Percentiles rank a stretch among this genome's conserved stretches.
phyloP scores from a whole-genome alignment of 345 rosid species.

The Atalantia buxifolia region DNA sequence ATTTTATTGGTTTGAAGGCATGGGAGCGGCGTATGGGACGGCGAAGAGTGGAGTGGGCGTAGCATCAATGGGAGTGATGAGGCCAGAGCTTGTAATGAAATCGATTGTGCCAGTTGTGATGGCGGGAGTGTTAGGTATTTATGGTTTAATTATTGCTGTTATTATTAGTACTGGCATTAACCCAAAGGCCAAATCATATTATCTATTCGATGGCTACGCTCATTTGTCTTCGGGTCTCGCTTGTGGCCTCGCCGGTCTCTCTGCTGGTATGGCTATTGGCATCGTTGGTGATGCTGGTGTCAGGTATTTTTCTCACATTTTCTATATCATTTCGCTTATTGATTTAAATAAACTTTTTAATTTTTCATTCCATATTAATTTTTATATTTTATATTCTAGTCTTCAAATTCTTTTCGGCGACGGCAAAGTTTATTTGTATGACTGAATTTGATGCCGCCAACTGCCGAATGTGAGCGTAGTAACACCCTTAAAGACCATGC shows the following conservation, averaged over 20 bases:
- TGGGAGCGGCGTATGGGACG: conserved; percentile 86
- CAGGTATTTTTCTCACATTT: conserved; percentile 24
- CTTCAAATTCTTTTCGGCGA: neutral
- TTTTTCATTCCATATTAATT: neutral
- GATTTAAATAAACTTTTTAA: neutral
- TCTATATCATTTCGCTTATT: neutral
- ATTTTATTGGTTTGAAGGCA: conserved; percentile 29
- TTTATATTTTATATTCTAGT: neutral
- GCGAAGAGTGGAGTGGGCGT: conserved; percentile 87
- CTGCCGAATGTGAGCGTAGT: neutral
- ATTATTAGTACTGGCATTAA: conserved; percentile 83
- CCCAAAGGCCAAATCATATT: conserved; percentile 78
- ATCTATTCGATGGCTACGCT: conserved; percentile 80
- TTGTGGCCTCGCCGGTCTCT: conserved; percentile 58
- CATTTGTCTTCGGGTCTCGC: conserved; percentile 53
- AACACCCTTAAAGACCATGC: neutral
- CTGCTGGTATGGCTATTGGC: conserved; percentile 62
- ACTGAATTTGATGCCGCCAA: neutral
- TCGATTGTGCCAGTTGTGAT: conserved; percentile 86
- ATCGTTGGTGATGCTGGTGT: conserved; percentile 65
- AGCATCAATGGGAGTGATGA: conserved; percentile 90
- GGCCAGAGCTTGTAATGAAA: conserved; percentile 87
- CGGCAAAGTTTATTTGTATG: neutral
- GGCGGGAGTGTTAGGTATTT: conserved; percentile 87
- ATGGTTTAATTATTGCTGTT: conserved; percentile 77